Evolutionary conservation across 1,284 basidiomycete genomes (phyloP), one percentile per base, ranked within the genome.

Genomic region (Porodaedalea pini): DNA sequence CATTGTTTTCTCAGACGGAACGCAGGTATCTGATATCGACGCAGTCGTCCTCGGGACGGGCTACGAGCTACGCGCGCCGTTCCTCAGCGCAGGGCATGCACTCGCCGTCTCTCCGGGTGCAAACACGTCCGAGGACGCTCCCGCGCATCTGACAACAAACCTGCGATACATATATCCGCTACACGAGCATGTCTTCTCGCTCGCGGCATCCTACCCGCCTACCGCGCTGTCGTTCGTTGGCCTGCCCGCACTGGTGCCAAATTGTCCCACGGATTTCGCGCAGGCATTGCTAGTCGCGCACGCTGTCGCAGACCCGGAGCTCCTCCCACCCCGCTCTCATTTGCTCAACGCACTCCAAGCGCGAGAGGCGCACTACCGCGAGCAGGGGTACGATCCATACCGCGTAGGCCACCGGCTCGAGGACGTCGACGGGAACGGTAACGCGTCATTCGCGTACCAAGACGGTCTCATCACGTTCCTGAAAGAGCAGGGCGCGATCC

Each of bases 171-270:
- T 83, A 36, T 81, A 79, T 65, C 82, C 82, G 8, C 67, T 83
- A 7, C 74, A 81, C 63, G 65, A 71, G 40, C 79, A 83, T 65
- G 75, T 82, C 32, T 75, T 84, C 63, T 78, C 77, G 15, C 69
- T 83, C 40, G 73, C 75, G 21, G 66, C 74, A 3, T 64, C 68
- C 2, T 69, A 79, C 52, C 81, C 81, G 1, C 67, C 73, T 1
- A 79, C 75, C 27, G 77, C 80, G 15, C 74, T 83, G 19, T 71
- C 78, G 10, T 83, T 83, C 67, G 70, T 83, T 58, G 81, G 82
- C 3, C 71, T 83, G 0, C 74, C 74, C 6, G 64, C 71, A 13
- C 65, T 70, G 41, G 76, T 78, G 27, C 69, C 75, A 8, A 79
- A 78, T 64, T 79, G 76, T 54, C 77, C 78, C 4, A 79, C 77